Evolutionary conservation across 495 filamentous ascomycete species (phyloP).

Genomic region (Friedmanniomyces simplex): DNA sequence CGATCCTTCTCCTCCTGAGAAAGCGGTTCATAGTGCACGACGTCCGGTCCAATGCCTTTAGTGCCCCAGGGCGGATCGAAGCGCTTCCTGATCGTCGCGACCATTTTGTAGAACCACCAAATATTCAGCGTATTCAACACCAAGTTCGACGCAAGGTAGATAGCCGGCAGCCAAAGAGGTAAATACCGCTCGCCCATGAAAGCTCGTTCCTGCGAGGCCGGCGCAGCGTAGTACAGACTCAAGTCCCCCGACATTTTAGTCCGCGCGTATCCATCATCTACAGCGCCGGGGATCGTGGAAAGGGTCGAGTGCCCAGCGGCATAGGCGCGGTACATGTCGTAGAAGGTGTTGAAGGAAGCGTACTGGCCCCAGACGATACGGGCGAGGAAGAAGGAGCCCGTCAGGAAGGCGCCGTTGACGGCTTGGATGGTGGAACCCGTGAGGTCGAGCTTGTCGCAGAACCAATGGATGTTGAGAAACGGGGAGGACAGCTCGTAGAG

Average conservation of each 20-base stretch:
- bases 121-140: slow-evolving; percentile 81
- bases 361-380: slow-evolving; percentile 88
- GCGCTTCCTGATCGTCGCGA: slow-evolving; percentile 76
- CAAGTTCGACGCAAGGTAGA: slow-evolving; percentile 69
- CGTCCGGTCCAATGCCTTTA: slow-evolving; percentile 17
- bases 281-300: not conserved
- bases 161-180: slow-evolving; percentile 68
- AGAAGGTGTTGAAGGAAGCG: slow-evolving; percentile 63
- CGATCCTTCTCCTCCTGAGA: not conserved
- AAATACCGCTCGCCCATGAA: slow-evolving; percentile 30
- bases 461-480: slow-evolving; percentile 97
- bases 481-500: slow-evolving; percentile 95
- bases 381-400: slow-evolving; percentile 71
- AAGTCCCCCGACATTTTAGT: not conserved
- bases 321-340: slow-evolving; percentile 61
- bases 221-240: not conserved
- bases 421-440: slow-evolving; percentile 75
- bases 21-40: slow-evolving; percentile 5
- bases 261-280: not conserved
- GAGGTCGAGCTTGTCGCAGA: slow-evolving; percentile 93
- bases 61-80: slow-evolving; percentile 57
- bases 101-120: slow-evolving; percentile 97
- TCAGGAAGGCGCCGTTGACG: slow-evolving; percentile 72
- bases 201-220: slow-evolving; percentile 5
- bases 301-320: slow-evolving; percentile 1